Conservation (phyloP, 139 green algal species). For the Ettlia oleoabundans region DNA sequence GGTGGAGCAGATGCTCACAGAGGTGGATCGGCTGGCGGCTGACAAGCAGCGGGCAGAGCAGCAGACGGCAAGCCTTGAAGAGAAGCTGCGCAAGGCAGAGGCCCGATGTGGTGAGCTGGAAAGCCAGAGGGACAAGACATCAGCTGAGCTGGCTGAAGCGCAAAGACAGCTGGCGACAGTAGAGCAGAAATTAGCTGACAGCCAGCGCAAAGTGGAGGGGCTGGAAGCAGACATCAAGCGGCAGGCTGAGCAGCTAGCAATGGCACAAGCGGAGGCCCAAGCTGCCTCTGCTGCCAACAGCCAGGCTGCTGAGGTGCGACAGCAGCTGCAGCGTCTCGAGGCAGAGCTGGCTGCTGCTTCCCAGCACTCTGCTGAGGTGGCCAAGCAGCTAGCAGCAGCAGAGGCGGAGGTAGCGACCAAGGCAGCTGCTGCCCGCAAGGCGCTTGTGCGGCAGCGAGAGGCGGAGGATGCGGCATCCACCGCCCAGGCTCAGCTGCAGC, state of each 20-base stretch:
- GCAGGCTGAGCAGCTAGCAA: not conserved
- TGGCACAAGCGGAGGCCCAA: not conserved
- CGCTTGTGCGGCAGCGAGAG: not conserved
- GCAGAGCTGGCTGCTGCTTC: not conserved
- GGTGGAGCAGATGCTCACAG: conserved; percentile 32
- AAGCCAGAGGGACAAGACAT: not conserved
- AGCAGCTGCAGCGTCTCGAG: not conserved
- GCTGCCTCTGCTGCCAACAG: not conserved
- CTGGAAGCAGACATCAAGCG: not conserved
- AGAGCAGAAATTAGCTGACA: not conserved
- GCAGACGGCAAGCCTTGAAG: not conserved
- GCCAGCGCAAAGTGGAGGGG: not conserved
- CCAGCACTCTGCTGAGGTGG: conserved; percentile 4
- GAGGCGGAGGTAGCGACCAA: not conserved
- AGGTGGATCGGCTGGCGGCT: conserved; percentile 25
- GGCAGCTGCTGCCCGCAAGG: not conserved
- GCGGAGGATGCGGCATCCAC: not conserved
- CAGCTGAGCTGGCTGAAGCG: not conserved
- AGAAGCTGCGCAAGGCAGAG: not conserved
- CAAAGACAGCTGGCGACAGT: not conserved
- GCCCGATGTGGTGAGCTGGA: not conserved
- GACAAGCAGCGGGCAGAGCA: conserved; percentile 19
- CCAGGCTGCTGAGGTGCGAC: not conserved
- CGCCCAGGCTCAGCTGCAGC: not conserved
- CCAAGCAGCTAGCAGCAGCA: conserved; percentile 15